Evolutionary conservation across 2,329 filamentous ascomycete genomes (phyloP).

Genomic region (Mariannaea elegans): DNA sequence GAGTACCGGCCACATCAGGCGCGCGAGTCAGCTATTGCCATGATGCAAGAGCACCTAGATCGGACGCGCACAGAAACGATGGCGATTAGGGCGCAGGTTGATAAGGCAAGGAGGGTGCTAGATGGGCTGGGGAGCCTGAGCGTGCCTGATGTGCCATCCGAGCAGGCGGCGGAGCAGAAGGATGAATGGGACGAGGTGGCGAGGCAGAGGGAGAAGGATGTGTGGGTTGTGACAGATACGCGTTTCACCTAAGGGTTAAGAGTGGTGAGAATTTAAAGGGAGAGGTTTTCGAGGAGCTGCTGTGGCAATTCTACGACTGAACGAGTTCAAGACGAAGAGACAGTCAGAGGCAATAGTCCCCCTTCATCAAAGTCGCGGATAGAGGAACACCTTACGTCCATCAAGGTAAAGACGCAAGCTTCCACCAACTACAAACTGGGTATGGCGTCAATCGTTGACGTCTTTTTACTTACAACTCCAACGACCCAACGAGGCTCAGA

Average conservation of each 20-base stretch:
- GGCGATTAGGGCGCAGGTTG: constrained; percentile 71
- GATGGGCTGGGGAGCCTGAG: constrained; percentile 70
- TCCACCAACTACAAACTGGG: no score
- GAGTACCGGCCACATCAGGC: constrained; percentile 95
- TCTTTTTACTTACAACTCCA: no score
- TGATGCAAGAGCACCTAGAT: constrained; percentile 88
- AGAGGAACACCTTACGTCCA: no score
- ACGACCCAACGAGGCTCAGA: no score
- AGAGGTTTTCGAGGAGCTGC: neutral
- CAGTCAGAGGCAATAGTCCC: no score
- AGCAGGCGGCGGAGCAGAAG: constrained; percentile 28
- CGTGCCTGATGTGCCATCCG: constrained; percentile 33
- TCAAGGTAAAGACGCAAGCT: no score
- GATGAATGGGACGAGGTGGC: constrained; percentile 28
- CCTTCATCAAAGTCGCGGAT: no score
- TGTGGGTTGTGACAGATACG: constrained; percentile 55
- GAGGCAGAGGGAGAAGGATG: constrained; percentile 43
- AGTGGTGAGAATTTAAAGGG: neutral
- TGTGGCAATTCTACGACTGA: no score
- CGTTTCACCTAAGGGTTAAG: constrained; percentile 45
- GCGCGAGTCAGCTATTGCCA: constrained; percentile 82
- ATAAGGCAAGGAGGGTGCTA: constrained; percentile 78
- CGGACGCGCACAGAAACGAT: constrained; percentile 77
- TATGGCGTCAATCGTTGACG: no score
- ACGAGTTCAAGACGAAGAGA: no score